Percentiles rank a stretch among this genome's conserved stretches.
Evolutionary conservation across 2,329 filamentous ascomycete species (phyloP).

Genomic region (Rasamsonia emersonii): DNA sequence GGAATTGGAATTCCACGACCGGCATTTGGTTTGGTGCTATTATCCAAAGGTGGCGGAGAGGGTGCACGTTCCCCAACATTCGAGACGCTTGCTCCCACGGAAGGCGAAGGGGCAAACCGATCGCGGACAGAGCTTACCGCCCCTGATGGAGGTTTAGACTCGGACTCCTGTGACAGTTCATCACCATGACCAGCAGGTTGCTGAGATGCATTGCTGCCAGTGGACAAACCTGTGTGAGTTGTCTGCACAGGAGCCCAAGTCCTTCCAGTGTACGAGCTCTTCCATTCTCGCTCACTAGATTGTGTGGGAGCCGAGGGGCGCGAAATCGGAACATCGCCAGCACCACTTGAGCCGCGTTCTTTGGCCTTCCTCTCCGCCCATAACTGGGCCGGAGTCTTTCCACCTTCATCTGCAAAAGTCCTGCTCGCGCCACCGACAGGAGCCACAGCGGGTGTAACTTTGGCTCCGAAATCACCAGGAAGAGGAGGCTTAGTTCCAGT

Average conservation of each 20-base stretch:
- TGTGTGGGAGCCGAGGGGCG: slow-evolving; percentile 57
- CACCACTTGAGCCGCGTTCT: slow-evolving; percentile 42
- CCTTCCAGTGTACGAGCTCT: slow-evolving; percentile 85
- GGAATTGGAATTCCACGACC: slow-evolving; percentile 66
- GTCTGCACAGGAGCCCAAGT: slow-evolving; percentile 80
- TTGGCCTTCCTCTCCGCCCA: slow-evolving; percentile 97
- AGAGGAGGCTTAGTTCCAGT: slow-evolving; percentile 82
- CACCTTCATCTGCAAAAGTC: slow-evolving; percentile 88
- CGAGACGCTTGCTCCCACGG: too few relatives aligned
- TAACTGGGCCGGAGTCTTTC: slow-evolving; percentile 91
- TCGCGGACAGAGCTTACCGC: slow-evolving; percentile 69
- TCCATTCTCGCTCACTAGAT: slow-evolving; percentile 67
- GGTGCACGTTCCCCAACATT: slow-evolving; percentile 32
- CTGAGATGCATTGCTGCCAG: slow-evolving; percentile 42
- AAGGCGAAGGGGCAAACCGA: slow-evolving; percentile 54
- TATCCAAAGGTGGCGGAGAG: slow-evolving; percentile 56
- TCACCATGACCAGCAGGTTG: slow-evolving; percentile 56
- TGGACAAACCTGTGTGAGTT: slow-evolving; percentile 58
- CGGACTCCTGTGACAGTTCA: slow-evolving; percentile 41
- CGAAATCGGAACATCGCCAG: slow-evolving; percentile 40
- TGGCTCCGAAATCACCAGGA: slow-evolving; percentile 59
- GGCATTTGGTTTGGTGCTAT: slow-evolving; percentile 59
- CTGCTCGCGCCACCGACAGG: slow-evolving; percentile 70
- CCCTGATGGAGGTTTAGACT: slow-evolving; percentile 48
- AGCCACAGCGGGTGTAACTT: slow-evolving; percentile 50